Percentiles rank a stretch among this genome's conserved stretches.
These are phyloP conservation scores for Aspergillus flavus DNA, from an alignment of 2,329 filamentous ascomycete species.

Conservation along the genomic window DNA sequence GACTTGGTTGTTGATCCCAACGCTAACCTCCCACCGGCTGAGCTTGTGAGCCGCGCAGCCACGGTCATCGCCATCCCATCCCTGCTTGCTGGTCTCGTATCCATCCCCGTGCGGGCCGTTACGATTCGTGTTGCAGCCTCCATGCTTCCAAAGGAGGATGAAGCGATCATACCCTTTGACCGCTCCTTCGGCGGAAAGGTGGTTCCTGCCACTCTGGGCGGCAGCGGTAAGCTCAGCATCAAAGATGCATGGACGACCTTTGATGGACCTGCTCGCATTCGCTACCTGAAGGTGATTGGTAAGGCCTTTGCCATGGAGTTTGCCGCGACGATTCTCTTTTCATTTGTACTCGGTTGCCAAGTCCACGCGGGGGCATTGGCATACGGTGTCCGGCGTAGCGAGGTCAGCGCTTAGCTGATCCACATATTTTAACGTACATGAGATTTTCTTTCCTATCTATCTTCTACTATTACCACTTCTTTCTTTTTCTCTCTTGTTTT, in stretches of 20 bases:
- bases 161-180: slow-evolving; percentile 88
- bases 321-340: slow-evolving; percentile 51
- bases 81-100: slow-evolving; percentile 60
- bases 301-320: slow-evolving; percentile 67
- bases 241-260: slow-evolving; percentile 79
- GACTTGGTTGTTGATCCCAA: slow-evolving; percentile 30
- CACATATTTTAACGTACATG: neutral
- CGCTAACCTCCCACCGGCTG: slow-evolving; percentile 36
- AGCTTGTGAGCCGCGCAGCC: slow-evolving; percentile 38
- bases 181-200: slow-evolving; percentile 79
- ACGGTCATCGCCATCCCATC: slow-evolving; percentile 45
- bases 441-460: neutral
- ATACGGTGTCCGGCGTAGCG: neutral
- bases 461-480: neutral
- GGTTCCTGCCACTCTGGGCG: slow-evolving; percentile 70
- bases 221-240: slow-evolving; percentile 70
- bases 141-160: slow-evolving; percentile 77
- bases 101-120: slow-evolving; percentile 75
- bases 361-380: slow-evolving; percentile 48
- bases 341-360: slow-evolving; percentile 56
- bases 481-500: neutral
- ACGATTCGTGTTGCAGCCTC: slow-evolving; percentile 84
- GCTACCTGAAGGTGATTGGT: slow-evolving; percentile 72
- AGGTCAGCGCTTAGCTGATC: neutral
- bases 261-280: slow-evolving; percentile 69